Evolutionary conservation across 495 filamentous ascomycete species (phyloP).

Genomic region (Echria macrotheca): DNA sequence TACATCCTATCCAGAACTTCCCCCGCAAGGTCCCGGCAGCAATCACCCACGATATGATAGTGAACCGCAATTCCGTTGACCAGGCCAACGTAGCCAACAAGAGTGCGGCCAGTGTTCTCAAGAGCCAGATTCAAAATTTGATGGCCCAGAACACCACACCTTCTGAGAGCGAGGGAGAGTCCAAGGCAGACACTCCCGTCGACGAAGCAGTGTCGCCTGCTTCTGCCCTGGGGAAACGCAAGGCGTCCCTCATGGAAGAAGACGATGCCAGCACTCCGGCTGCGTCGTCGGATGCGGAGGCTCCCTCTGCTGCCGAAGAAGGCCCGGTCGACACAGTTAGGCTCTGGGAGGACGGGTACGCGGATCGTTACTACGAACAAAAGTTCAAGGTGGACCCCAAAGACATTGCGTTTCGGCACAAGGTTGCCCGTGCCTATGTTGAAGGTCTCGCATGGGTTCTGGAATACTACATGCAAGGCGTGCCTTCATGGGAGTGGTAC

Average conservation of each 20-base stretch:
- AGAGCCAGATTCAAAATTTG: constrained; percentile 65
- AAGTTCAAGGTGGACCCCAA: constrained; percentile 86
- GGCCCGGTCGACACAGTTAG: constrained; percentile 72
- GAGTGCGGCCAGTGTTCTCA: constrained; percentile 85
- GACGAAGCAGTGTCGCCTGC: constrained; percentile 20
- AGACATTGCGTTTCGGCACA: constrained; percentile 80
- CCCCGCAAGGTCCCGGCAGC: constrained; percentile 56
- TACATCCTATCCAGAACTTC: constrained; percentile 43
- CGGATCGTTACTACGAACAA: constrained; percentile 92
- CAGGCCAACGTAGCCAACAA: constrained; percentile 85
- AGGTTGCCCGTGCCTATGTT: constrained; percentile 90
- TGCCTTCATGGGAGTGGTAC: constrained; percentile 97
- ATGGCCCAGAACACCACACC: constrained; percentile 25
- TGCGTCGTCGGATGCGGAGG: constrained; percentile 37
- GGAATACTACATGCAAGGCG: constrained; percentile 95
- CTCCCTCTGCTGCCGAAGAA: constrained; percentile 49
- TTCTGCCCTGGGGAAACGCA: constrained; percentile 49
- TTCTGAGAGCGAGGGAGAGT: constrained; percentile 15
- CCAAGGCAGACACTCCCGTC: constrained; percentile 13
- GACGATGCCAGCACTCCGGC: constrained; percentile 48
- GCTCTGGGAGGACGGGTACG: constrained; percentile 93
- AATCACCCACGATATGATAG: constrained; percentile 82
- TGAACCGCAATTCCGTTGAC: constrained; percentile 68
- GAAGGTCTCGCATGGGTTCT: constrained; percentile 98
- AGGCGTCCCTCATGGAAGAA: constrained; percentile 55